Base-by-base conservation (phyloP, 2,329 filamentous ascomycete genomes). In the Ceratocystis diversiconidia region DNA sequence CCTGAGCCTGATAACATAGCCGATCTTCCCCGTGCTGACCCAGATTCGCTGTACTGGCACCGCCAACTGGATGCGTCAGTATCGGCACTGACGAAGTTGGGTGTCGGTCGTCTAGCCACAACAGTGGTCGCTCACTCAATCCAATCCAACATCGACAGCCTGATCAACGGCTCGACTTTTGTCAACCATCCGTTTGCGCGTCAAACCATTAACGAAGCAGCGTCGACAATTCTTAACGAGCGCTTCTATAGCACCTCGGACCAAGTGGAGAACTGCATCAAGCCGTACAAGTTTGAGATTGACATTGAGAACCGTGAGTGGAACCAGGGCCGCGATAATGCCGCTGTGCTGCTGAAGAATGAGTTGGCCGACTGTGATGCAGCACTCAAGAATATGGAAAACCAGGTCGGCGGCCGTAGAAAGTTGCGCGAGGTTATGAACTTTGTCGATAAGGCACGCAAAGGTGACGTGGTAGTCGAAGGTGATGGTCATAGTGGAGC, bases 261-360 rank as follows among this genome's bases (percentile, higher is more conserved):
- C 72, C 94, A 97, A 76, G 89, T 99, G 0, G 94, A 99, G 75
- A 97, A 97, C 73, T 99, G 92, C 73, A 95, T 99, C 76, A 99
- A 99, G 75, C 94, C 95, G 0, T 99, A 92, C 79, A 99, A 99
- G 74, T 97, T 92, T 70, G 91, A 96, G 69, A 95, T 99, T 67
- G 94, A 99, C 71, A 86, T 99, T 57, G 90, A 96, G 72, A 89
- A 92, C 48, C 80, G 85, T 6, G 95, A 99, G 74, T 99, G 94
- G 94, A 75, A 80, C 2, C 85, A 88, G 68, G 92, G 91, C 0
- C 82, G 92, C 63, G 91, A 96, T 59, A 94, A 95, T 70, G 87
- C 92, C 1, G 82, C 85, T 48, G 81, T 79, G 7, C 85, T 94
- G 1, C 77, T 99, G n/a, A 95, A 95, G 74, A 86, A 87, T 62